phyloP scores from a whole-genome alignment of 768 basidiomycete genomes.

The Kwoniella sp. region DNA sequence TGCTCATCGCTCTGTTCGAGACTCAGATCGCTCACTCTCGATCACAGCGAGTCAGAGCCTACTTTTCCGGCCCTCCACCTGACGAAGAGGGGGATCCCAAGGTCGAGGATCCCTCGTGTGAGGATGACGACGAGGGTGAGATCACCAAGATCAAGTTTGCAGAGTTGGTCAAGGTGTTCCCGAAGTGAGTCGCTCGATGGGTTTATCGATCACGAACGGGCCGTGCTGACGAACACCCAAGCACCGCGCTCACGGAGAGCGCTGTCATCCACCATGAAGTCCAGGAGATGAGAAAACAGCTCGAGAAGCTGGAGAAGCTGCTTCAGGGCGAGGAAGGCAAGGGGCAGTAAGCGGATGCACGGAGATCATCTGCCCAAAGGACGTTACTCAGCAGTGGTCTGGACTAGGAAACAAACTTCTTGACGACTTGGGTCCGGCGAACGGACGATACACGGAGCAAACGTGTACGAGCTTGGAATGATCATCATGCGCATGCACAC shows the following conservation, averaged over 20 bases:
- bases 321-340: conserved; percentile 1
- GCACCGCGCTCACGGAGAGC: conserved; percentile 44
- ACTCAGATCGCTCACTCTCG: conserved; percentile 51
- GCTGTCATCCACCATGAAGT: conserved; percentile 42
- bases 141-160: conserved; percentile 52
- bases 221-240: neutral
- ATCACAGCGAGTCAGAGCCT: conserved; percentile 20
- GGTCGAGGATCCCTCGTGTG: conserved; percentile 65
- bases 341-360: neutral
- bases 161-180: conserved; percentile 41
- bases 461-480: too few species aligned
- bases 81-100: conserved; percentile 47
- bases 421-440: too few species aligned
- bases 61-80: conserved; percentile 33
- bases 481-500: too few species aligned
- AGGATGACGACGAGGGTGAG: conserved; percentile 70
- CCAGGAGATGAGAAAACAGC: conserved; percentile 26
- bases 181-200: conserved; percentile 37
- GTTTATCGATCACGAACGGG: neutral
- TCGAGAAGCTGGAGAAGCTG: conserved; percentile 37
- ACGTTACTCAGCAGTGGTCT: too few species aligned
- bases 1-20: conserved; percentile 71
- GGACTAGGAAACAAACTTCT: too few species aligned
- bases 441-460: too few species aligned
- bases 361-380: too few species aligned